phyloP scores from a whole-genome alignment of 108 stramenopile genomes.

The Discostella stelligeroides region DNA sequence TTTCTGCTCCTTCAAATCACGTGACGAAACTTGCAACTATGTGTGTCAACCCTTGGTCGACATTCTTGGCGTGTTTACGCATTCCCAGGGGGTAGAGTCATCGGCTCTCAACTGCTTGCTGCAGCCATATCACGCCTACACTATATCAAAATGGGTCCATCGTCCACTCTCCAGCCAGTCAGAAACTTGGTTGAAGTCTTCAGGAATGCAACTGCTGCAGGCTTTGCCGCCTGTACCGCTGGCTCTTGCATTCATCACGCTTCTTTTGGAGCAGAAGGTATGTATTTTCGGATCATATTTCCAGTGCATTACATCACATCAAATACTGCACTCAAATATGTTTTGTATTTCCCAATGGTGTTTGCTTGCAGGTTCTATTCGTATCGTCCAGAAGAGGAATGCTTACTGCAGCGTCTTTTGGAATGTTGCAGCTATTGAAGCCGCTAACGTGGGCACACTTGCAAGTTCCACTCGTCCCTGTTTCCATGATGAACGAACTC shows the following conservation, averaged over 20 bases:
- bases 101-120: slow-evolving; percentile 54
- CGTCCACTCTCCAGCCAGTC: slow-evolving; percentile 59
- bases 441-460: slow-evolving; percentile 86
- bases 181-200: slow-evolving; percentile 42
- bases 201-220: slow-evolving; percentile 62
- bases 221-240: slow-evolving; percentile 79
- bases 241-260: slow-evolving; percentile 71
- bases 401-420: slow-evolving; percentile 64
- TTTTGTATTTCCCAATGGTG: not conserved
- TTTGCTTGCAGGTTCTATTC: slow-evolving; percentile 57
- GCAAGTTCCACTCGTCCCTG: slow-evolving; percentile 76
- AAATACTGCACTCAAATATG: too few species aligned
- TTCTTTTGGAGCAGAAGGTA: slow-evolving; percentile 82
- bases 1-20: slow-evolving; percentile 44
- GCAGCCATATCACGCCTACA: slow-evolving; percentile 56
- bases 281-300: not conserved
- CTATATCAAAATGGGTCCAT: slow-evolving; percentile 62
- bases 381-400: slow-evolving; percentile 76
- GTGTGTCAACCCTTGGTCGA: slow-evolving; percentile 64
- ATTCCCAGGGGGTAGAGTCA: slow-evolving; percentile 55
- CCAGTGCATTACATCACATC: not conserved
- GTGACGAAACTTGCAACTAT: slow-evolving; percentile 9
- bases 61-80: slow-evolving; percentile 61
- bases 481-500: slow-evolving; percentile 76
- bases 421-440: slow-evolving; percentile 53